These are phyloP conservation scores for Sclerotinia borealis DNA, from an alignment of 2,329 filamentous ascomycete species.

Conservation along the genomic window DNA sequence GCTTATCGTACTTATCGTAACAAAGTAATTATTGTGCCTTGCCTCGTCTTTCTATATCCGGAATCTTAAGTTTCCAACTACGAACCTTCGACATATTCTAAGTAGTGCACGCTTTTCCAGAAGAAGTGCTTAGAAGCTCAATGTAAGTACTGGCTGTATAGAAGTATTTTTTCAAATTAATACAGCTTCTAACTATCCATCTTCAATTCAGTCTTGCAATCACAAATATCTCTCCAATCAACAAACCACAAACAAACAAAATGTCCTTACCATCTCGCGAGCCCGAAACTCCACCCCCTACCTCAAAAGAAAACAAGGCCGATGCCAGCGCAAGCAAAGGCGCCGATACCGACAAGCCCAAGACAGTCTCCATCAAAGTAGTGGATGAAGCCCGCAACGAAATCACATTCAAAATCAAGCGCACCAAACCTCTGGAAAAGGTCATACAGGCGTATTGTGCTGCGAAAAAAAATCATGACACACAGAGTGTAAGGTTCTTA, in stretches of 20 bases:
- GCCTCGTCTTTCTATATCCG: no score
- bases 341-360: background rate
- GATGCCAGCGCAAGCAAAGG: background rate
- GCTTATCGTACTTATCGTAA: no score
- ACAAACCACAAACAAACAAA: background rate
- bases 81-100: no score
- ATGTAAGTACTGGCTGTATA: background rate
- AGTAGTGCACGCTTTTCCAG: no score
- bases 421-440: background rate
- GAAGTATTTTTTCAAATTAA: background rate
- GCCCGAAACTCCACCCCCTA: background rate
- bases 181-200: background rate
- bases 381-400: background rate
- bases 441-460: constrained; percentile 7
- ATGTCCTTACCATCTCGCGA: background rate
- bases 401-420: constrained; percentile 6
- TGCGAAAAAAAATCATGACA: no score
- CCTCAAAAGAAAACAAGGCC: background rate
- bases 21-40: no score
- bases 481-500: background rate
- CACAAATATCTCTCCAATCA: background rate
- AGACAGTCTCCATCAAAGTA: background rate
- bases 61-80: no score
- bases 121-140: no score
- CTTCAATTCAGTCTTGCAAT: background rate